Base-by-base conservation (phyloP, 495 filamentous ascomycete species). In the Copromyces sp. region DNA sequence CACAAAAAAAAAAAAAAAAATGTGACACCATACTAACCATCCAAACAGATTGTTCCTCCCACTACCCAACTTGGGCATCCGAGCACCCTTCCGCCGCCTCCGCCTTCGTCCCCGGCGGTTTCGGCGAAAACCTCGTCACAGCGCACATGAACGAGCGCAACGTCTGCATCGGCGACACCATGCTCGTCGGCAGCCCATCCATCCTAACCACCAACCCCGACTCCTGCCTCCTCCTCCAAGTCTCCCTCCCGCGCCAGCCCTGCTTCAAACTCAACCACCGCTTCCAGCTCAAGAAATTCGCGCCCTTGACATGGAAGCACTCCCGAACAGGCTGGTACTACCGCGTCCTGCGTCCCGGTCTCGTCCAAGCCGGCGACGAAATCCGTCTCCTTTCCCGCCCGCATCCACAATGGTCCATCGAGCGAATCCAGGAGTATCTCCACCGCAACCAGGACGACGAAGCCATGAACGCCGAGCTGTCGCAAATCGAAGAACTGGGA, bases 191-290 rank as follows among this genome's bases (percentile, higher is more conserved):
- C 39, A 70, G 75, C 29, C 70, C 38, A n/a, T 29, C 59, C 29
- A 12, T 24, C 14, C 17, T 37, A 9, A 16, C n/a, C 39, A 2
- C 29, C 40, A 69, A 42, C 42, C 35, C 9, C 4, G 29, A 39
- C 4, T 20, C 44, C n/a, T 61, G 53, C 14, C 29, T 61, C 6
- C 53, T 61, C 3, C 53, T 61, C 6, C 24, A 61, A 17, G 53
- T 61, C 29, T 61, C 53, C 7, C 53, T 61, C 53, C 53, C 53
- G 29, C 42, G 29, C 3, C 68, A 81, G 80, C 73, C 78, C 86
- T 44, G 86, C 86, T 87, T 86, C 78, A 88, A 88, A 74, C 81
- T 88, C 29, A 88, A 88, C 78, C 84, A 86, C 75, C 84, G 85
- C 8, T 88, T 88, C 79, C 77, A 82, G 65, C 78, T 88, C 2